Evolutionary conservation across 805 yeast species (phyloP).

Genomic region (Starmera dryadoides): DNA sequence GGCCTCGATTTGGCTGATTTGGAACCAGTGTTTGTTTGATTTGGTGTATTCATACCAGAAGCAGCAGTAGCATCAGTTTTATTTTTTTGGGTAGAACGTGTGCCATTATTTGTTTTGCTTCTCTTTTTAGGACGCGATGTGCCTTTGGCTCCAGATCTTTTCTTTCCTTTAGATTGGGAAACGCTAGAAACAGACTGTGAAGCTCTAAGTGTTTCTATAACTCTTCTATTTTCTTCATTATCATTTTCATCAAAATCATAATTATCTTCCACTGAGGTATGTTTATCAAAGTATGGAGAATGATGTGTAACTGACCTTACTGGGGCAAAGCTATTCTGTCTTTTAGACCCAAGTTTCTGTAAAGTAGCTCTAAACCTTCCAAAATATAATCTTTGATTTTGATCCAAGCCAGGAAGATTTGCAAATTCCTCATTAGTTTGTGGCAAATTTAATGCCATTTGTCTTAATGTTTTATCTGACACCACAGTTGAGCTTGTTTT

Average conservation of each 20-base stretch:
- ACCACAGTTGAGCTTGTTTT: slow-evolving; percentile 27
- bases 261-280: not conserved
- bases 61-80: too few relatives aligned
- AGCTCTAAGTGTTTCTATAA: not conserved
- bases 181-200: not conserved
- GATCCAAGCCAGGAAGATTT: slow-evolving; percentile 25
- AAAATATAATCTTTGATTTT: slow-evolving; percentile 8
- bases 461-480: slow-evolving; percentile 35
- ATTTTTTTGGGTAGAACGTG: too few relatives aligned
- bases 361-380: not conserved
- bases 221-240: not conserved
- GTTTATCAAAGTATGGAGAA: not conserved
- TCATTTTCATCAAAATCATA: not conserved
- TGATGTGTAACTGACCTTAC: not conserved
- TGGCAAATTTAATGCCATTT: slow-evolving; percentile 52
- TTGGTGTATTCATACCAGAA: not conserved
- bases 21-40: not conserved
- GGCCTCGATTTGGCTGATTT: not conserved
- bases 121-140: not conserved
- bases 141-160: not conserved
- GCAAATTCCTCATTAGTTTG: slow-evolving; percentile 39
- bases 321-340: slow-evolving; percentile 5
- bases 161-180: not conserved
- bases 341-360: slow-evolving; percentile 1
- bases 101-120: not conserved